Evolutionary conservation across 768 basidiomycete species (phyloP).

Genomic region (Suillus fuscotomentosus): DNA sequence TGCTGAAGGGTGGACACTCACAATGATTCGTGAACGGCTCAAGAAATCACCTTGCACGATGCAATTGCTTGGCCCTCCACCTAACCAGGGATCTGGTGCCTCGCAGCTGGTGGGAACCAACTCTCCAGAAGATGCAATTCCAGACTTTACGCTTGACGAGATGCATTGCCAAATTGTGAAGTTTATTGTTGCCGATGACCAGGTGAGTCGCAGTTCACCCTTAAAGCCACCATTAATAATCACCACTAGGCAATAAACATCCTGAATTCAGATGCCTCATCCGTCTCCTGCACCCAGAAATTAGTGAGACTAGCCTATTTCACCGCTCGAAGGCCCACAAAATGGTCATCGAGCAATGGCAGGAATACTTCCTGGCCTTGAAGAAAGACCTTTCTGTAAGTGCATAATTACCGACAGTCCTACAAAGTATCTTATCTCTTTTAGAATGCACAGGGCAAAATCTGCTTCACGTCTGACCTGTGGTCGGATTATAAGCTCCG

Average conservation of each 20-base stretch:
- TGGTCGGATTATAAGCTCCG: slow-evolving; percentile 29
- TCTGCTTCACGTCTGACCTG: slow-evolving; percentile 32
- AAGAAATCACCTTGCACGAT: not conserved
- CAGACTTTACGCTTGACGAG: no score
- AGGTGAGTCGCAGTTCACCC: not conserved
- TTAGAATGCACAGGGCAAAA: slow-evolving; percentile 9
- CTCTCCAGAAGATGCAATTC: no score
- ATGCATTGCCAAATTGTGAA: no score
- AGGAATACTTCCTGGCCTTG: slow-evolving; percentile 17
- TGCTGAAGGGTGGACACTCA: not conserved
- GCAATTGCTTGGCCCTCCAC: not conserved
- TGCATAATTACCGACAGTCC: not conserved
- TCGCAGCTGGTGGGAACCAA: not conserved
- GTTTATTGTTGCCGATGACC: no score
- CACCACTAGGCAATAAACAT: not conserved
- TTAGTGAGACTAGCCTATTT: slow-evolving; percentile 24
- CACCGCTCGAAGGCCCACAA: slow-evolving; percentile 20
- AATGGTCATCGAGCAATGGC: slow-evolving; percentile 20
- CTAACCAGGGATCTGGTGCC: not conserved
- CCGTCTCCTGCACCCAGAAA: slow-evolving; percentile 17
- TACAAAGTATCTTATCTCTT: not conserved
- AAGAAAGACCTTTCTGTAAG: slow-evolving; percentile 22
- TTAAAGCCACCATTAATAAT: not conserved
- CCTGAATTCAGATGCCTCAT: slow-evolving; percentile 23
- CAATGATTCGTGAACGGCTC: not conserved